Base-by-base conservation (phyloP, 305 asterid genomes). In the Nicotiana rustica region DNA sequence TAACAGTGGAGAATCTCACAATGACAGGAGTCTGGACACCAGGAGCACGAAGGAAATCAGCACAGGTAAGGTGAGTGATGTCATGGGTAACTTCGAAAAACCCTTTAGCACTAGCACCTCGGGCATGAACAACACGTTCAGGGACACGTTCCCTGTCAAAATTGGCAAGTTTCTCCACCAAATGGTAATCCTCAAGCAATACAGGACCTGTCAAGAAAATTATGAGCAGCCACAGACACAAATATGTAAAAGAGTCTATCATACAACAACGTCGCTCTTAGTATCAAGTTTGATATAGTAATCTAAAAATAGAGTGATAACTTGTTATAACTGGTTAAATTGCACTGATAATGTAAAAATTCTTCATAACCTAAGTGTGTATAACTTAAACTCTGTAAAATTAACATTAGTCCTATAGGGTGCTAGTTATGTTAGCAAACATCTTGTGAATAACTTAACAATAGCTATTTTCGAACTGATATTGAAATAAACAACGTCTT, bases 91-190 rank as follows among this genome's bases (percentile, higher is more conserved):
- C 99, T 92, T 95, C 99, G 21, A 95, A 95, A 61, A 95, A 95
- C 2, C 99, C 99, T 91, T 95, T 95, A 82, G 99, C 98, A 83
- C 98, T 94, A 31, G 99, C 99, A 71, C 99, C 98, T 82, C 99
- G 86, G 10, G 98, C 98, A 64, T 94, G 99, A 57, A 95, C 99
- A 18, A 95, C 97, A 78, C 97, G 96, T 73, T 94, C 99, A 4
- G 99, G 98, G 76, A 94, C 94, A 64, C 99, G 88, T 88, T 95
- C 99, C 1, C 99, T 92, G 70, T 92, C 97, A 79, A 95, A 95
- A 68, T 94, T 94, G 19, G 97, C 98, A 31, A 95, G 88, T 80
- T 95, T 95, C 90, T 95, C 99, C 61, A 95, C 86, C 91, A 95
- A 87, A 82, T 94, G 99, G 86, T 95, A 95, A 86, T 95, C 99